phyloP scores from a whole-genome alignment of 371 early-diverging fungal species.

The Zancudomyces culisetae region DNA sequence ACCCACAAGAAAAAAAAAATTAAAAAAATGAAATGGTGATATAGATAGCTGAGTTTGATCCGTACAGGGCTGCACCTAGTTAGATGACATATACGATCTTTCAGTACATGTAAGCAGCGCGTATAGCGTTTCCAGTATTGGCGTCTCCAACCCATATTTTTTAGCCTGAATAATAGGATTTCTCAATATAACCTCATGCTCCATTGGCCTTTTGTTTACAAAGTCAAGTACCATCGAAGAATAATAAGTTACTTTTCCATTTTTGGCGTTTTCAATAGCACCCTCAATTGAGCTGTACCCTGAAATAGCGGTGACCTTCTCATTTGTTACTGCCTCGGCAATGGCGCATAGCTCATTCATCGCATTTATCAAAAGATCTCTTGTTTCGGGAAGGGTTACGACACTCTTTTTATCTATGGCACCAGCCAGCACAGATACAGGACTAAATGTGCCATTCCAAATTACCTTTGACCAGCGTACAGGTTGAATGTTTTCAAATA shows the following conservation, averaged over 20 bases:
- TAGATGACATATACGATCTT: conserved; percentile 3
- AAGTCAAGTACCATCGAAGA: conserved; percentile 26
- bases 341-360: conserved; percentile 42
- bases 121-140: conserved; percentile 17
- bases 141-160: conserved; percentile 9
- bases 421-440: conserved; percentile 44
- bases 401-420: conserved; percentile 34
- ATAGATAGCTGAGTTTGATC: too few species aligned
- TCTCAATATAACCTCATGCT: conserved; percentile 20
- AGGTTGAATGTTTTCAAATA: conserved; percentile 38
- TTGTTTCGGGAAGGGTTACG: conserved; percentile 24
- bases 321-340: conserved; percentile 15
- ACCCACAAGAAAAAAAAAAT: too few species aligned
- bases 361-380: conserved; percentile 24
- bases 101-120: conserved; percentile 16
- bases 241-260: too few species aligned
- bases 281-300: conserved; percentile 7
- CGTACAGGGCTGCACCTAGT: too few species aligned
- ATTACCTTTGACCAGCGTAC: conserved; percentile 65
- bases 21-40: too few species aligned
- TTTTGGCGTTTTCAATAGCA: background rate
- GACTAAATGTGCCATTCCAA: conserved; percentile 64
- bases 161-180: conserved; percentile 12
- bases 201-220: conserved; percentile 15
- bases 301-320: conserved; percentile 3